Evolutionary conservation across 2,329 filamentous ascomycete genomes (phyloP).

Genomic region (Fusarium brevicatenulatum): DNA sequence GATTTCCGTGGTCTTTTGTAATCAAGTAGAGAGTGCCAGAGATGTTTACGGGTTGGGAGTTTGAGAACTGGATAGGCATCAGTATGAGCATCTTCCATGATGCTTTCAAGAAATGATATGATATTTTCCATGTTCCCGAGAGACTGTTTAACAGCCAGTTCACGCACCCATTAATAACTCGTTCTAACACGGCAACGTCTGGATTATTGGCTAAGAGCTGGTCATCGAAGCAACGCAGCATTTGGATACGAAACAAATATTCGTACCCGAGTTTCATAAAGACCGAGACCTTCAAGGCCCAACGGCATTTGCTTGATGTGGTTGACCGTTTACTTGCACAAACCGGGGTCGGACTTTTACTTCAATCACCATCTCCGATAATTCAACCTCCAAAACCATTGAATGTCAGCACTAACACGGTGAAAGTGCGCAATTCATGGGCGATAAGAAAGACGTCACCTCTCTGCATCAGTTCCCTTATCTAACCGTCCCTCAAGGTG

Average conservation of each 20-base stretch:
- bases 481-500: neutral
- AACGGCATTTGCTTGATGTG: neutral
- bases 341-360: conserved; percentile 16
- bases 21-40: neutral
- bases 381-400: neutral
- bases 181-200: neutral
- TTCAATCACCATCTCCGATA: conserved; percentile 2
- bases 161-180: neutral
- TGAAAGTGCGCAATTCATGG: neutral
- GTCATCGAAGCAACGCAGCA: neutral
- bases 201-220: neutral
- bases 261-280: neutral
- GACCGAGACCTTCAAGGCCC: neutral
- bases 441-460: neutral
- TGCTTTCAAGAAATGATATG: neutral
- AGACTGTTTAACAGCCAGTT: neutral
- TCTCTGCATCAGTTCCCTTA: neutral
- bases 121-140: neutral
- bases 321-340: neutral
- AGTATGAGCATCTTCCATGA: neutral
- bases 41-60: too few species aligned
- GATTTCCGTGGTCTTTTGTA: neutral
- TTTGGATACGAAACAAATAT: neutral
- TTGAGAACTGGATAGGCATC: neutral
- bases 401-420: neutral